phyloP scores from a whole-genome alignment of 768 basidiomycete species.

The Xerocomus brunneocitrinus region DNA sequence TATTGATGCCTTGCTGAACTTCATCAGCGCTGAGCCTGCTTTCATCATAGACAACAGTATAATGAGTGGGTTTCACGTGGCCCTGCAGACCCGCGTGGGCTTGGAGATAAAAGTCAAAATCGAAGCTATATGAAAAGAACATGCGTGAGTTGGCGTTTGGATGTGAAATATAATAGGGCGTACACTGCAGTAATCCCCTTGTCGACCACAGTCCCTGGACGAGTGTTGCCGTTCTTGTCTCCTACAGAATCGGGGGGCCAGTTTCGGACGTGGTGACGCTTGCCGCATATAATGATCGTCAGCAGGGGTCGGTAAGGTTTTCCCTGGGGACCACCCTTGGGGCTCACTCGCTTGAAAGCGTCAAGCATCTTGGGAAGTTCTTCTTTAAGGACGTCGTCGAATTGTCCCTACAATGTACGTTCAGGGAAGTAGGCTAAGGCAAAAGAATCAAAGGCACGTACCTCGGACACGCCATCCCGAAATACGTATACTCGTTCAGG shows the following conservation, averaged over 20 bases:
- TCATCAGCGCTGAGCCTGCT: constrained; percentile 62
- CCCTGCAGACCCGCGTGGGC: constrained; percentile 75
- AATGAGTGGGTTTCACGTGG: constrained; percentile 68
- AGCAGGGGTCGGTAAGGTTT: constrained; percentile 55
- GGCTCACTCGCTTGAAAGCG: constrained; percentile 47
- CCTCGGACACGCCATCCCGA: constrained; percentile 82
- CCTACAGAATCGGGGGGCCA: constrained; percentile 50
- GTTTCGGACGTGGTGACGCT: constrained; percentile 56
- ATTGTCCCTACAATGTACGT: constrained; percentile 60
- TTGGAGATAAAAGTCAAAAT: constrained; percentile 67
- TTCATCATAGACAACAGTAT: constrained; percentile 78
- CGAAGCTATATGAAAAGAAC: constrained; percentile 38
- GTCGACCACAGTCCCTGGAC: constrained; percentile 78
- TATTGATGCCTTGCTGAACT: constrained; percentile 69
- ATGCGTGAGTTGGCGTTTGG: neutral
- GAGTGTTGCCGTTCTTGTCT: constrained; percentile 69
- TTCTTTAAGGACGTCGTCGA: constrained; percentile 50
- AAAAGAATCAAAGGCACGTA: constrained; percentile 24
- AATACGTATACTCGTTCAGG: constrained; percentile 71
- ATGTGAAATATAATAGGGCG: constrained; percentile 9
- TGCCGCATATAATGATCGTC: constrained; percentile 79
- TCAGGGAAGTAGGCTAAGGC: neutral
- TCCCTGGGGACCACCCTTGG: constrained; percentile 39
- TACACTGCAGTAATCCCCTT: constrained; percentile 70
- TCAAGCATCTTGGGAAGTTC: constrained; percentile 61